Evolutionary conservation across 2,329 filamentous ascomycete species (phyloP), one percentile per base, ranked within the genome.

Genomic region (Penicillium sp.): DNA sequence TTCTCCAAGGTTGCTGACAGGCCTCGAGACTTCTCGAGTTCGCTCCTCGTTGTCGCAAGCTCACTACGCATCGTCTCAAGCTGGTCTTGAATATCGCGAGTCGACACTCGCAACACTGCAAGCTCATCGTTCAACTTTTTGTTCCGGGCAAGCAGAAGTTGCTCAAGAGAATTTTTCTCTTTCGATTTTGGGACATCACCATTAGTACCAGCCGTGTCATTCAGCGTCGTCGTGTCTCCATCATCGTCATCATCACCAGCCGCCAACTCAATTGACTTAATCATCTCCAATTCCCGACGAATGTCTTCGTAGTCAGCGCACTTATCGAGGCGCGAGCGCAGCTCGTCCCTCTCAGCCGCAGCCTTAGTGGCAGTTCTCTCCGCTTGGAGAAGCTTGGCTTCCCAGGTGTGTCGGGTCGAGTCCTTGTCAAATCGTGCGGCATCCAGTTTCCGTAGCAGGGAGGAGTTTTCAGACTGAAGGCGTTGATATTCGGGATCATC

Each of bases 231-330:
- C 25, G 69, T 59, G 33, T 74, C 73, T 13, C 75, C 76, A 27
- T 71, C 65, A 7, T 78, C 74, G 1, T 87, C 84, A 41, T 91
- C 88, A 52, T 95, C 90, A 54, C 89, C 91, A 0, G 89, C 92
- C 1, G 92, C 88, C 62, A 98, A 95, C 67, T 98, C 93, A 61
- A 98, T 96, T 59, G 92, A 95, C 81, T 95, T 95, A 53, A 98
- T 81, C 53, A 97, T 91, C 63, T 97, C 92, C 3, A 98, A 79
- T 70, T 98, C 95, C 57, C 95, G 88, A 72, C 93, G 96, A 42
- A 98, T 83, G 51, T 97, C 92, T 29, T 97, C 91, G 67, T 98
- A 98, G 68, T 98, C 93, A 58, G 83, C 83, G 83, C 89, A 95
- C 66, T 88, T 95, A 55, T 89, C 84, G 3, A 97, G 81, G 72